phyloP scores from a whole-genome alignment of 768 basidiomycete species.

The Suillus ampliporus region DNA sequence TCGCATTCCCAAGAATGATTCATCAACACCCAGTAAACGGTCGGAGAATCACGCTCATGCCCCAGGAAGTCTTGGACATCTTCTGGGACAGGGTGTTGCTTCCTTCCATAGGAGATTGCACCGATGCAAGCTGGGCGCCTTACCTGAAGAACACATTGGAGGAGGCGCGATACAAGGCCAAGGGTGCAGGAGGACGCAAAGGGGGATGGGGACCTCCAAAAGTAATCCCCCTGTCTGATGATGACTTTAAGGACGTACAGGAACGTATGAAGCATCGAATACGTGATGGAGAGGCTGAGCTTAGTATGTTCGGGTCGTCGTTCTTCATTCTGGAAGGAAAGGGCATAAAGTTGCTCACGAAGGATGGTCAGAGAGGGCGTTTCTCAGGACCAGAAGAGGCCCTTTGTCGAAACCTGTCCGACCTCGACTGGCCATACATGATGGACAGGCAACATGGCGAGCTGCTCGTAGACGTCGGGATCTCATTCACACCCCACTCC shows the following conservation, averaged over 20 bases:
- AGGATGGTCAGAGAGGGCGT: neutral
- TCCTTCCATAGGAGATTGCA: constrained; percentile 9
- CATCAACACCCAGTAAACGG: constrained; percentile 11
- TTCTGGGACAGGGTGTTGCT: constrained; percentile 19
- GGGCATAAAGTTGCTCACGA: constrained; percentile 17
- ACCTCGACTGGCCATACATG: constrained; percentile 14
- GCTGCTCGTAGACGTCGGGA: constrained; percentile 12
- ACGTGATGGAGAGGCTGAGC: neutral
- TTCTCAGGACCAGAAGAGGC: neutral
- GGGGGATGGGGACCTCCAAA: constrained; percentile 2
- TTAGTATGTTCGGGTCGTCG: constrained; percentile 19
- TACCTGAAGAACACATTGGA: constrained; percentile 15
- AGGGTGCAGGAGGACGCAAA: neutral
- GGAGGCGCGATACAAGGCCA: constrained; percentile 15
- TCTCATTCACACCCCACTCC: neutral
- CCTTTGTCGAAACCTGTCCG: neutral
- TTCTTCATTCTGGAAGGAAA: constrained; percentile 22
- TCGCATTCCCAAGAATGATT: constrained; percentile 23
- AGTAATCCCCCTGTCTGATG: constrained; percentile 15
- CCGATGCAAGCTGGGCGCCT: neutral
- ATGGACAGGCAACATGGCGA: constrained; percentile 6
- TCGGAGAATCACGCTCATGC: constrained; percentile 2
- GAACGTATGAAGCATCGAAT: constrained; percentile 16
- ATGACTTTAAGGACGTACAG: neutral
- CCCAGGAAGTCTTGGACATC: constrained; percentile 17